phyloP scores from a whole-genome alignment of 2,329 filamentous ascomycete species.

The Rosellinia necatrix region DNA sequence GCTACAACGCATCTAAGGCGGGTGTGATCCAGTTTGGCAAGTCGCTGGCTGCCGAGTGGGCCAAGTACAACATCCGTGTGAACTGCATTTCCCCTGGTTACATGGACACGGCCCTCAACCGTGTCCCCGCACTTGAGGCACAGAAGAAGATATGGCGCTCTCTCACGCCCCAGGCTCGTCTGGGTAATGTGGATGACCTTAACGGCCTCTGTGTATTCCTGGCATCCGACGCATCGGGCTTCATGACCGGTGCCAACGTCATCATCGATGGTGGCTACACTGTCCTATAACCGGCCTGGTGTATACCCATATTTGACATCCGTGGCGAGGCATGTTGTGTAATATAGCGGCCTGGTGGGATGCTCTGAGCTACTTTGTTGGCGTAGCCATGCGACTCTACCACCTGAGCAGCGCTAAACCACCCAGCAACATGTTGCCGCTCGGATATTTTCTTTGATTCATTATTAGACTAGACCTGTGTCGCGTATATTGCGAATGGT shows the following conservation, averaged over 20 bases:
- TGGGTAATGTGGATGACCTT: conserved; percentile 75
- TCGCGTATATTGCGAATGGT: too few relatives aligned
- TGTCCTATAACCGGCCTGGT: conserved; percentile 58
- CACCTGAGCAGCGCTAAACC: too few relatives aligned
- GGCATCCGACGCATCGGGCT: conserved; percentile 71
- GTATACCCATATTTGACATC: too few relatives aligned
- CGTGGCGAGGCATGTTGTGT: not conserved
- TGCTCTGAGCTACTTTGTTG: too few relatives aligned
- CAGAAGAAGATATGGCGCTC: conserved; percentile 83
- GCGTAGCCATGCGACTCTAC: too few relatives aligned
- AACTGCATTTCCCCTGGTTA: conserved; percentile 86
- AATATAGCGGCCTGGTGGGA: not conserved
- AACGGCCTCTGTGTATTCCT: conserved; percentile 80
- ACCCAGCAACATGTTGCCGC: too few relatives aligned
- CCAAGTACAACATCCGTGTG: conserved; percentile 77
- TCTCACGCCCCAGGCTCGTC: conserved; percentile 72
- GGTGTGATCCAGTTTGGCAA: conserved; percentile 78
- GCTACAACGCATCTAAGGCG: conserved; percentile 85
- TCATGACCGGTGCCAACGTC: conserved; percentile 79
- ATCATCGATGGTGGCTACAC: conserved; percentile 74
- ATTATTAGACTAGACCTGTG: too few relatives aligned
- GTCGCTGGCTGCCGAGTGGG: conserved; percentile 84
- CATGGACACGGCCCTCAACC: conserved; percentile 84
- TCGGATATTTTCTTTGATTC: too few relatives aligned
- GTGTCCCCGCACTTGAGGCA: conserved; percentile 75